A percentile compares a stretch with the other conserved stretches of the same genome.
Conservation (phyloP, 2,329 filamentous ascomycete species). For the Colletotrichum magnum region DNA sequence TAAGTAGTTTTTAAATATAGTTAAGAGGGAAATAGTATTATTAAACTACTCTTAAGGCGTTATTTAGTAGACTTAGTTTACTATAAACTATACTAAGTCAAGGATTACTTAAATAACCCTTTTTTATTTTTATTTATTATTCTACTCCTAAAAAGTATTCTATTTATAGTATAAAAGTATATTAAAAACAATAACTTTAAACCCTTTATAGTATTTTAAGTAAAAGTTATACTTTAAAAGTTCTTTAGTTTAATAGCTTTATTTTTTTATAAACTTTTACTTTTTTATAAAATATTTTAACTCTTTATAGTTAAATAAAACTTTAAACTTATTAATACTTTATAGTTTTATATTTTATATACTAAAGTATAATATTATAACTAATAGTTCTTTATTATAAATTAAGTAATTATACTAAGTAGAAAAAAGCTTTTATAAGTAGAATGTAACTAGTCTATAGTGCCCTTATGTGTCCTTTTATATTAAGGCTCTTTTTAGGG, state of each 20-base stretch:
- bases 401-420: conserved; percentile 23
- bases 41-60: too few species aligned
- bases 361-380: background rate
- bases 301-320: conserved; percentile 8
- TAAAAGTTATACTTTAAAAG: background rate
- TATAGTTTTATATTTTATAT: conserved; percentile 4
- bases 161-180: conserved; percentile 14
- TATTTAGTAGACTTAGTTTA: background rate
- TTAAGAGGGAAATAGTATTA: too few species aligned
- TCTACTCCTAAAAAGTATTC: conserved; percentile 6
- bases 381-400: conserved; percentile 4
- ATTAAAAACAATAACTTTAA: conserved; percentile 6
- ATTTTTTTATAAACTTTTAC: background rate
- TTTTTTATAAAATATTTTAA: background rate
- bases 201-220: conserved; percentile 1
- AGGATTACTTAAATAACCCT: background rate
- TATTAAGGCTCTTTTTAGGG: background rate
- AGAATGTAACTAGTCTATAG: background rate
- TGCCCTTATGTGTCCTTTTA: background rate
- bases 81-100: conserved; percentile 7
- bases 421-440: background rate
- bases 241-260: background rate
- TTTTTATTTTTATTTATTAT: background rate
- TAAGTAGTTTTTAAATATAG: background rate
- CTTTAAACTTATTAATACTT: background rate